Evolutionary conservation across 306 rosid genomes (phyloP).

Genomic region (Delonix regia): DNA sequence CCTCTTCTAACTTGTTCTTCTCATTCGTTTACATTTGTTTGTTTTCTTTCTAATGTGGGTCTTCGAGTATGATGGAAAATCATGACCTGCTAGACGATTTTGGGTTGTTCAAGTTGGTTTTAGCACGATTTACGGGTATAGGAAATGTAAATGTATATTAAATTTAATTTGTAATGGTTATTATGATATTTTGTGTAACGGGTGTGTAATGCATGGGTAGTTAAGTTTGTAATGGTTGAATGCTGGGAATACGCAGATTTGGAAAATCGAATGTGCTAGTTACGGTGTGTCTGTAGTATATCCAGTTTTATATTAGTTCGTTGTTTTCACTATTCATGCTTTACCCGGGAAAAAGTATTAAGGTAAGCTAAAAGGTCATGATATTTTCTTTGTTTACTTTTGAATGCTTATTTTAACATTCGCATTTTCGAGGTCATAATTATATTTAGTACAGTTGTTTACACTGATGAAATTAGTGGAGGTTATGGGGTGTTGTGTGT

Average conservation of each 20-base stretch:
- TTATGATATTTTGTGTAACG: too few relatives aligned
- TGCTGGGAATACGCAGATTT: not conserved
- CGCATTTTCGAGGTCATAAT: too few relatives aligned
- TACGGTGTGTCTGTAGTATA: not conserved
- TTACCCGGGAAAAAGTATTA: not conserved
- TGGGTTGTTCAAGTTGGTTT: not conserved
- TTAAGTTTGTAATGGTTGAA: not conserved
- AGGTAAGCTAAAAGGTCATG: not conserved
- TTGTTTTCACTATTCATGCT: not conserved
- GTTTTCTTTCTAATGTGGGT: not conserved
- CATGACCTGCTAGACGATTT: not conserved
- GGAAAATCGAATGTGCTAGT: not conserved
- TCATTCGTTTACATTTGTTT: not conserved
- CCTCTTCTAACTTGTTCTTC: not conserved
- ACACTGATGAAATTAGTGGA: too few relatives aligned
- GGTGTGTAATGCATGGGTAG: too few relatives aligned
- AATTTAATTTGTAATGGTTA: not conserved
- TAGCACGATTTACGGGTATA: not conserved
- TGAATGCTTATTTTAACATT: not conserved
- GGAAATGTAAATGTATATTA: not conserved
- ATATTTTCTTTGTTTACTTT: not conserved
- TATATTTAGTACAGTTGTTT: too few relatives aligned
- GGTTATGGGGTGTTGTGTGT: too few relatives aligned
- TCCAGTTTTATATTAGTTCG: not conserved
- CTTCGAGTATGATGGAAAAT: not conserved